Base-by-base conservation (phyloP, 768 basidiomycete species). In the Tricholoma hemisulphureum region DNA sequence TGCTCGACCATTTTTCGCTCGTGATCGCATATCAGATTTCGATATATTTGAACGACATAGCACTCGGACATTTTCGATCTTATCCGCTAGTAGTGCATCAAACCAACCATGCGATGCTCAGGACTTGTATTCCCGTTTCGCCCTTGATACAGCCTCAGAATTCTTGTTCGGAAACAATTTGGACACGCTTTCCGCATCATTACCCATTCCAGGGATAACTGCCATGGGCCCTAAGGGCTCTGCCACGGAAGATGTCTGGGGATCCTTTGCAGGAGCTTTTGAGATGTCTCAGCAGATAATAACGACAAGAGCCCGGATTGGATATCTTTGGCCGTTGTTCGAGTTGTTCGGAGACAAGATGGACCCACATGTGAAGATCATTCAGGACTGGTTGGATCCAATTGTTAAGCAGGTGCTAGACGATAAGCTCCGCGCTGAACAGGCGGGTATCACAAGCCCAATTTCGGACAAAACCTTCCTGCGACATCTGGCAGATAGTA, bases 1-100 rank as follows among this genome's bases (percentile, higher is more conserved):
- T 49, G 81, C 88, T 2, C 83, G 89, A 5, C 89, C 89, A 3
- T 91, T 89, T 72, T 89, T 91, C 65, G 81, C 86, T 13, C 79
- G 81, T n/a, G 87, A 90, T 58, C 81, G 88, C 26, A 81, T 86
- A 41, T 80, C 83, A 7, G 87, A 91, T 64, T 88, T 88, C 52
- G 81, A 87, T 16, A 75, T 83, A 43, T 89, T 90, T 63, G 87
- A 89, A 62, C 74, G 71, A 41, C 79, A 87, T 59, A 73, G 79
- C 7, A 58, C 67, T 21, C 75, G 74, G n/a, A 80, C 83, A 0
- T 57, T 88, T 3, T 70, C 76, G 4, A 74, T 83, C 54, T 65
- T 87, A n/a, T 77, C 80, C 13, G 62, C 73, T 7, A 64, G 77
- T 14, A 70, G 77, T 20, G 60, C 72, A 16, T 59, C 71, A 1